Evolutionary conservation across 2,329 filamentous ascomycete genomes (phyloP), one percentile per base, ranked within the genome.

Genomic region (Arthrobotrys musiformis): DNA sequence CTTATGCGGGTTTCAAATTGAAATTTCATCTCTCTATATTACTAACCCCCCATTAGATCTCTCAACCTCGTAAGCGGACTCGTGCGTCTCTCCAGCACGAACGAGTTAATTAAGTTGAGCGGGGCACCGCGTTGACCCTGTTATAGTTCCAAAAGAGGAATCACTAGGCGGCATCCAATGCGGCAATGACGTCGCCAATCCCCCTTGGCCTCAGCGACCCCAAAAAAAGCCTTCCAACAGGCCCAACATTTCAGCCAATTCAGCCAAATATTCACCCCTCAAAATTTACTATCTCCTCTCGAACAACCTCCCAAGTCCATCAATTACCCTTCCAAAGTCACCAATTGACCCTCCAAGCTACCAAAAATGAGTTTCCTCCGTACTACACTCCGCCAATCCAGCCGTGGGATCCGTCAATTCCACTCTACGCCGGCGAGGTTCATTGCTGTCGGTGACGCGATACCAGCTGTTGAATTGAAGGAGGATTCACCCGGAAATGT

Each of bases 401-500:
- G 61, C 26, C 52, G 74, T 52, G 75, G 44, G 4, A 28, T 50
- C 9, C 79, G 82, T 67, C 75, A 81, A 81, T 94, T 94, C 86
- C 91, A 93, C 85, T 85, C 86, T 79, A 89, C 90, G 37, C 84
- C 88, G 54, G 86, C 86, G 56, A 86, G 86, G 48, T 85, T 89
- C 79, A 91, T 98, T 83, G 88, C 91, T 81, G 90, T 90, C 76
- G 94, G 94, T 82, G 93, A 97, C 83, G 85, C 87, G 80, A 86
- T 98, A 68, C 95, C 94, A 50, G 85, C 90, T 84, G 85, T 94
- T 72, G 89, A 93, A 79, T 88, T 97, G 80, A 90, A 90, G 79
- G 92, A 98, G 85, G 88, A 89, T 84, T 93, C 91, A n/a, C 94
- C 94, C 0, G 78, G 92, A 78, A 96, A 93, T 88, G 95, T 94